Evolutionary conservation across 768 basidiomycete species (phyloP).

Genomic region (Kwoniella sp.): DNA sequence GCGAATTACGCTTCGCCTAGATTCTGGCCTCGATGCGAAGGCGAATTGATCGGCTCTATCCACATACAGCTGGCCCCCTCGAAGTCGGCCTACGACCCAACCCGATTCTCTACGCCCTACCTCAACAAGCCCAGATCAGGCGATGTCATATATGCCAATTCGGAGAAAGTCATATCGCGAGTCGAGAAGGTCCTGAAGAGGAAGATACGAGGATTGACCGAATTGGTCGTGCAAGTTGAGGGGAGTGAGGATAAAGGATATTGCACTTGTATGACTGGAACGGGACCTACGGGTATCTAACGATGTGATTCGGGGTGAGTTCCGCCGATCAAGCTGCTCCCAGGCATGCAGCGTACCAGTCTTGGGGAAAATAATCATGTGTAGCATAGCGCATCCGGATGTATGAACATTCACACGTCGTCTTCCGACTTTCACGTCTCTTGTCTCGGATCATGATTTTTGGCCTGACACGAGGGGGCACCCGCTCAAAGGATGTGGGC

Average conservation of each 20-base stretch:
- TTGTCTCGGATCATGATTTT: no score
- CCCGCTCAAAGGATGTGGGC: no score
- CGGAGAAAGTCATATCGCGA: constrained; percentile 73
- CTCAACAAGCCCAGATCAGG: constrained; percentile 58
- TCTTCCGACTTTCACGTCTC: no score
- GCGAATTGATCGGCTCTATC: constrained; percentile 82
- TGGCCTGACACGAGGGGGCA: no score
- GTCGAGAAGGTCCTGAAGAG: constrained; percentile 73
- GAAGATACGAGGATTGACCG: constrained; percentile 78
- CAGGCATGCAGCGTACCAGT: no score
- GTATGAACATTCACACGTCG: no score
- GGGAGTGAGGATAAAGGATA: constrained; percentile 44
- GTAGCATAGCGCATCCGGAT: no score
- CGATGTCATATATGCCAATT: constrained; percentile 63
- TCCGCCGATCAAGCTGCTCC: no score
- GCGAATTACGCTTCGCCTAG: constrained; percentile 76
- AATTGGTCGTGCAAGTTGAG: constrained; percentile 88
- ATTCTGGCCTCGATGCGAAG: constrained; percentile 95
- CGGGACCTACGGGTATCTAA: background rate
- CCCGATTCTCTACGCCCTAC: constrained; percentile 24
- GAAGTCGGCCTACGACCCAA: constrained; percentile 63
- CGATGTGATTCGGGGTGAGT: background rate
- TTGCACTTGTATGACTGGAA: constrained; percentile 54
- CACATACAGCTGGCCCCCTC: constrained; percentile 81
- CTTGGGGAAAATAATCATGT: no score